Evolutionary conservation across 164 flowering plant species (phyloP), one percentile per base, ranked within the genome.

Genomic region (Akebia trifoliata): DNA sequence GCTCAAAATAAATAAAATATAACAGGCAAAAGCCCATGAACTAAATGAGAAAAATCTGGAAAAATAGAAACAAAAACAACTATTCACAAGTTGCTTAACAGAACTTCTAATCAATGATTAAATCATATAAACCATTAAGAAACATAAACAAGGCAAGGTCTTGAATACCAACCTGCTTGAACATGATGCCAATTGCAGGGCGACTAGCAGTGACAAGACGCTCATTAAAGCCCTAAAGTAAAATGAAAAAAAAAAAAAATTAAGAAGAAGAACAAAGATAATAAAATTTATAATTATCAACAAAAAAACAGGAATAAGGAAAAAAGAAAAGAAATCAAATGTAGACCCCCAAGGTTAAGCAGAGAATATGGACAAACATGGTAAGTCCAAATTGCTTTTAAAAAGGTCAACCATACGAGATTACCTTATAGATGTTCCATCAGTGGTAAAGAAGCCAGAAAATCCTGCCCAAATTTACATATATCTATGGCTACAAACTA

Each of bases 111-210:
- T 20, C 17, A 47, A 50, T 9, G 18, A 34, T 31, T 1, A 0
- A 14, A 57, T 14, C 2, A 10, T 44, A 12, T 11, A 14, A 44
- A 42, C 30, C 30, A 47, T 50, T 6, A 29, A 37, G 56, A 21
- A 44, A 38, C 26, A 37, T 26, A 12, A 56, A 30, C 46, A 36
- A 66, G 10, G 28, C 17, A 32, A 26, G 24, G 44, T 42, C 32
- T 18, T 11, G 2, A 43, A 32, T 34, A 76, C 86, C 39, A 61
- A 89, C 97, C 99, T 82, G 84, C 81, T 94, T 94, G 69, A 94
- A 90, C 96, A 94, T 88, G 69, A 72, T 69, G 42, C 99, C 97
- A 50, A 94, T 86, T 50, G 76, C 82, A 52, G 97, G 99, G 22
- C 97, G 96, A 61, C 84, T 86, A 20, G 81, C 74, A 59, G 91